Conservation (phyloP, 1,139 yeast species). For the Saccharomycopsis hybrid region DNA sequence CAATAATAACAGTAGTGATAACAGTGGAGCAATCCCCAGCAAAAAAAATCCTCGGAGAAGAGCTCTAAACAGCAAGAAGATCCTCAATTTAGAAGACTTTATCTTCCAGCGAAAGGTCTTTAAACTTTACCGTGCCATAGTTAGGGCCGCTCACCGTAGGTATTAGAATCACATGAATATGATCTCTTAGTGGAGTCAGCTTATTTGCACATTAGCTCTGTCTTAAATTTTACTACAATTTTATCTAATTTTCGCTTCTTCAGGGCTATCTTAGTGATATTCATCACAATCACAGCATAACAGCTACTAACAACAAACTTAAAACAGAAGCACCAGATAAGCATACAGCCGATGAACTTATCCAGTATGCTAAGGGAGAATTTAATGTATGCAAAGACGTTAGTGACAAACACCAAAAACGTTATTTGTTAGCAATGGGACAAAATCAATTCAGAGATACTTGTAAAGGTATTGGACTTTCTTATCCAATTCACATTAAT, state of each 20-base stretch:
- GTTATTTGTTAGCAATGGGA: slow-evolving; percentile 16
- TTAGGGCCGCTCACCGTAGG: slow-evolving; percentile 13
- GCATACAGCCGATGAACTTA: slow-evolving; percentile 10
- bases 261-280: too few species aligned
- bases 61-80: not conserved
- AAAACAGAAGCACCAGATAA: slow-evolving; percentile 15
- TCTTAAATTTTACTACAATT: too few species aligned
- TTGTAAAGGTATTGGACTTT: slow-evolving; percentile 16
- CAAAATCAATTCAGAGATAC: slow-evolving; percentile 19
- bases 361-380: slow-evolving; percentile 19
- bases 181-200: too few species aligned
- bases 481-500: slow-evolving; percentile 9
- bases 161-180: not conserved
- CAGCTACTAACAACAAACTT: too few species aligned
- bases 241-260: too few species aligned
- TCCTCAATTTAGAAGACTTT: slow-evolving; percentile 15
- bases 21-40: too few species aligned
- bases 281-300: too few species aligned
- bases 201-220: too few species aligned
- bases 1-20: too few species aligned
- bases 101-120: slow-evolving; percentile 13
- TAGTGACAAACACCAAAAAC: slow-evolving; percentile 14
- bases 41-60: not conserved
- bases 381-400: slow-evolving; percentile 11
- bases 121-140: slow-evolving; percentile 15